These are phyloP conservation scores for Mangifera indica DNA, from an alignment of 345 rosid genomes.

Conservation along the genomic window DNA sequence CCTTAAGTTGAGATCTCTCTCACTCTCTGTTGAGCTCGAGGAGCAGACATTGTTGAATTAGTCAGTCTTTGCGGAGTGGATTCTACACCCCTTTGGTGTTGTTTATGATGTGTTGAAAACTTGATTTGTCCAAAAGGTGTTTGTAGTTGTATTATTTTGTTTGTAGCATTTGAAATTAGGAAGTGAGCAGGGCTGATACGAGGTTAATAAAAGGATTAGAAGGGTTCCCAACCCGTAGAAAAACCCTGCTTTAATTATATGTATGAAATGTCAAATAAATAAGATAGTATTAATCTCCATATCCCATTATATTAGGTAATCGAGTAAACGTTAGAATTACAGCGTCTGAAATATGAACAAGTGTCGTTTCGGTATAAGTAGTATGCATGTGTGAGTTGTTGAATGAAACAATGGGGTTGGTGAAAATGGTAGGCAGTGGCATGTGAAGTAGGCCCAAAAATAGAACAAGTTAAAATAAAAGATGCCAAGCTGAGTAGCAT, in stretches of 20 bases:
- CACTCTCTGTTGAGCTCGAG: neutral
- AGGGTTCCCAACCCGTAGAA: neutral
- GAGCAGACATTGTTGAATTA: too few relatives aligned
- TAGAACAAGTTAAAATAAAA: neutral
- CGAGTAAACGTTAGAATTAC: too few relatives aligned
- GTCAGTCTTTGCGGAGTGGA: neutral
- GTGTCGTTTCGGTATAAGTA: too few relatives aligned
- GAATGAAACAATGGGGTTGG: constrained; percentile 20
- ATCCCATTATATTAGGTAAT: too few relatives aligned
- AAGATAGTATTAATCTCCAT: constrained; percentile 14
- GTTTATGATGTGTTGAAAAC: constrained; percentile 4
- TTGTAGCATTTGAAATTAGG: constrained; percentile 27
- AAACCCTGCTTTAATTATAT: constrained; percentile 12
- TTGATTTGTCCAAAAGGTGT: neutral
- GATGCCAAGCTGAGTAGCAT: constrained; percentile 23
- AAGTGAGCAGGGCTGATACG: constrained; percentile 4
- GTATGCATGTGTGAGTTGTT: neutral
- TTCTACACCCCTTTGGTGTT: neutral
- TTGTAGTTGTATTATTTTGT: constrained; percentile 15
- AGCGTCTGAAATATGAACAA: too few relatives aligned
- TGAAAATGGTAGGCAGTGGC: constrained; percentile 13
- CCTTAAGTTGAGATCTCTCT: too few relatives aligned
- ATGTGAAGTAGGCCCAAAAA: constrained; percentile 23
- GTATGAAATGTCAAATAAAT: constrained; percentile 38
- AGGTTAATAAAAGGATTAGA: constrained; percentile 21